Conservation (phyloP, 2,329 filamentous ascomycete species). For the Pseudocercospora macadamiae region DNA sequence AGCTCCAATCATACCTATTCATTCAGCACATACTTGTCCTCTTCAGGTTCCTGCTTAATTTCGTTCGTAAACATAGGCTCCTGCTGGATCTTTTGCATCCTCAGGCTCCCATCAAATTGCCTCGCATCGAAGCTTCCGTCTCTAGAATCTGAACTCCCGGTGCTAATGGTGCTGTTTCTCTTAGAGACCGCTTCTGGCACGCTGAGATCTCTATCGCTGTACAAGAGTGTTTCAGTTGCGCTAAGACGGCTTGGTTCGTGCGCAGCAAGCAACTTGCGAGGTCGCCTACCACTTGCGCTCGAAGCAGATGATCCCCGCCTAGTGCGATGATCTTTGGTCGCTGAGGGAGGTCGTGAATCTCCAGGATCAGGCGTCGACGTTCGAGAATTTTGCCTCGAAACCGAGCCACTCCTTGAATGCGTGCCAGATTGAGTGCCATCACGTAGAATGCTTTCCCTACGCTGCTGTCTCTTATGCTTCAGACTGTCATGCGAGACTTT, state of each 20-base stretch:
- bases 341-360: slow-evolving; percentile 12
- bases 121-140: slow-evolving; percentile 22
- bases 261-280: slow-evolving; percentile 21
- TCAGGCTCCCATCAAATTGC: slow-evolving; percentile 9
- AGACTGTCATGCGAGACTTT: slow-evolving; percentile 21
- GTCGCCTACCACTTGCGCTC: slow-evolving; percentile 24
- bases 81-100: slow-evolving; percentile 17
- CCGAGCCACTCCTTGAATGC: slow-evolving; percentile 27
- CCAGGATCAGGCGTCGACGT: slow-evolving; percentile 35
- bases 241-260: slow-evolving; percentile 32
- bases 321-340: slow-evolving; percentile 20
- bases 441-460: slow-evolving; percentile 28
- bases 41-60: slow-evolving; percentile 31
- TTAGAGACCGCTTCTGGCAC: slow-evolving; percentile 18
- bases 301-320: slow-evolving; percentile 30
- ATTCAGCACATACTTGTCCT: slow-evolving; percentile 6
- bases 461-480: slow-evolving; percentile 23
- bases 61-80: slow-evolving; percentile 26
- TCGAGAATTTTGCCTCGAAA: slow-evolving; percentile 25
- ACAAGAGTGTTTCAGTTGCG: slow-evolving; percentile 34
- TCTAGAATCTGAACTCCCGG: slow-evolving; percentile 20
- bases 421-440: slow-evolving; percentile 28
- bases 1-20: too few relatives aligned
- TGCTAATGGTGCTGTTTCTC: slow-evolving; percentile 26
- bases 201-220: slow-evolving; percentile 22